These are phyloP conservation scores for Exutisphaerella laricina DNA, from an alignment of 2,329 filamentous ascomycete species.

Conservation along the genomic window DNA sequence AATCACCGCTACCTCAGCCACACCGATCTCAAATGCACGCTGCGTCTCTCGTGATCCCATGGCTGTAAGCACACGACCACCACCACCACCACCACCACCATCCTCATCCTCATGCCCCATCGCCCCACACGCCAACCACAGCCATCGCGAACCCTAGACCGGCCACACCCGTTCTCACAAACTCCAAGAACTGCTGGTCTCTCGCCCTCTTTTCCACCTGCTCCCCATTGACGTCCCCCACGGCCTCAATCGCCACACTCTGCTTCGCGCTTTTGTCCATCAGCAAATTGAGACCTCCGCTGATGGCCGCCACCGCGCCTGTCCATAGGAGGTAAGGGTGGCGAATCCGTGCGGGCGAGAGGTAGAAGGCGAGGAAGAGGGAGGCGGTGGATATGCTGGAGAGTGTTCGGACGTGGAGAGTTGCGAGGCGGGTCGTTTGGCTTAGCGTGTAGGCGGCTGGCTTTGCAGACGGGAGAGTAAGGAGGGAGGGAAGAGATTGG, in stretches of 20 bases:
- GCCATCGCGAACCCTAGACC: constrained; percentile 44
- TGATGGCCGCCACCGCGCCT: constrained; percentile 56
- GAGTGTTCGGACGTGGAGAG: constrained; percentile 61
- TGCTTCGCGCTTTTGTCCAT: constrained; percentile 22
- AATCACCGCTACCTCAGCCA: neutral
- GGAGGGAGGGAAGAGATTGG: constrained; percentile 72
- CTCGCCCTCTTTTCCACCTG: constrained; percentile 44
- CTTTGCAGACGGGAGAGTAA: constrained; percentile 70
- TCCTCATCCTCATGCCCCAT: constrained; percentile 30
- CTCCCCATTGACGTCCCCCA: constrained; percentile 43
- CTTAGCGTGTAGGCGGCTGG: constrained; percentile 64
- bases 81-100: neutral
- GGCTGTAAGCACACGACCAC: neutral
- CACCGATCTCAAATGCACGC: neutral
- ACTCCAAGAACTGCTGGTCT: constrained; percentile 39
- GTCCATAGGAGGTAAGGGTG: constrained; percentile 93
- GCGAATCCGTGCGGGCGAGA: constrained; percentile 67
- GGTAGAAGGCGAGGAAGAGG: constrained; percentile 68
- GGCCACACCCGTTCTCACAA: constrained; percentile 38
- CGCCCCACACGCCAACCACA: constrained; percentile 47
- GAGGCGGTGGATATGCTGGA: constrained; percentile 63
- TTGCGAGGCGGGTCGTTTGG: constrained; percentile 55
- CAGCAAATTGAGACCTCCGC: constrained; percentile 36
- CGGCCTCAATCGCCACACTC: constrained; percentile 30
- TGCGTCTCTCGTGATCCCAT: constrained; percentile 1